Percentiles rank a stretch among this genome's conserved stretches.
These are phyloP conservation scores for Aleurites moluccanus DNA, from an alignment of 441 rosid species.

Conservation along the genomic window DNA sequence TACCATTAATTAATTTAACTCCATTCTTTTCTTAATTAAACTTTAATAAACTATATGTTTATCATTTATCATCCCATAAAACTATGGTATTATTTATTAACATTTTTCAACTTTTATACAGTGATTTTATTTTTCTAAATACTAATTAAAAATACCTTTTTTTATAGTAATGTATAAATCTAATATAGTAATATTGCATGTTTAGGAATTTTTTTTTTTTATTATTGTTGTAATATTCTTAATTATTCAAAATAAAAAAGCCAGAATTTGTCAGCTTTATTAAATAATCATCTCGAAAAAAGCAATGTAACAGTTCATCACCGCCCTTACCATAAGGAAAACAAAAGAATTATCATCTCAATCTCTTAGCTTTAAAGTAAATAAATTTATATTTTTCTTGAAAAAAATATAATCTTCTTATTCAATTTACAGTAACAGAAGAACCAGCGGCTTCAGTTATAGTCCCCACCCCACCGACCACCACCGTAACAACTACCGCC, in stretches of 20 bases:
- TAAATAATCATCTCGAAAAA: not conserved
- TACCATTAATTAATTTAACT: not conserved
- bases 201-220: not conserved
- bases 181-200: conserved; percentile 21
- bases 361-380: conserved; percentile 18
- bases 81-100: not conserved
- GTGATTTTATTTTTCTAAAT: not conserved
- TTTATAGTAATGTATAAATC: too few relatives aligned
- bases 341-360: too few relatives aligned
- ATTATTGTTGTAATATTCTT: not conserved
- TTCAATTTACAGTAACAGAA: conserved; percentile 30
- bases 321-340: not conserved
- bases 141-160: too few relatives aligned
- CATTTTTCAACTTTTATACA: not conserved
- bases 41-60: not conserved
- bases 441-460: conserved; percentile 22
- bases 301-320: conserved; percentile 21
- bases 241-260: not conserved
- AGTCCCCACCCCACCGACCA: conserved; percentile 18
- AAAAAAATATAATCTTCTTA: not conserved
- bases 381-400: not conserved
- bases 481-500: conserved; percentile 23
- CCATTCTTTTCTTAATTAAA: not conserved
- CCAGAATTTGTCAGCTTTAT: not conserved
- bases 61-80: not conserved